Evolutionary conservation across 495 filamentous ascomycete species (phyloP).

Genomic region (Rostrohypoxylon terebratum): DNA sequence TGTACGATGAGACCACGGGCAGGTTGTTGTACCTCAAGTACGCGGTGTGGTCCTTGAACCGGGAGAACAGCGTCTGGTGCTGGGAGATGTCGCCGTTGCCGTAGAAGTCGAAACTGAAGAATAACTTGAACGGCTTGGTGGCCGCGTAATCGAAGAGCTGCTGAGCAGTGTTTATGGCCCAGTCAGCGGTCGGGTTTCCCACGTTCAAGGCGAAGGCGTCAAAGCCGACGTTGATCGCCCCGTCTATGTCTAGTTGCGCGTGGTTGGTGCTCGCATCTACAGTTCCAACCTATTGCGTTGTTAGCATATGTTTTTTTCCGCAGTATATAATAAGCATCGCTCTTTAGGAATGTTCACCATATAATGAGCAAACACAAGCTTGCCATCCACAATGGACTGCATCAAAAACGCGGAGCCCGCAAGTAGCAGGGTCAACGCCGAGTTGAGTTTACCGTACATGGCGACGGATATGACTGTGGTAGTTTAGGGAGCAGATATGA

Average conservation of each 20-base stretch:
- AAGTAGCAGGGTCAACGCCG: constrained; percentile 24
- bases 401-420: constrained; percentile 29
- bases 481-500: not conserved
- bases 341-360: constrained; percentile 30
- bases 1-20: constrained; percentile 51
- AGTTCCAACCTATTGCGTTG: constrained; percentile 45
- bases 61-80: constrained; percentile 45
- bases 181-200: constrained; percentile 41
- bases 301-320: not conserved
- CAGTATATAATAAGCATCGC: not conserved
- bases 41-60: constrained; percentile 42
- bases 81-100: constrained; percentile 43
- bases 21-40: constrained; percentile 47
- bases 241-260: constrained; percentile 50
- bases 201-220: constrained; percentile 57
- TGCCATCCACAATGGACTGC: constrained; percentile 34
- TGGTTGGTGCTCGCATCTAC: constrained; percentile 47
- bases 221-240: constrained; percentile 48
- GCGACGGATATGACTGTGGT: not conserved
- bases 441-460: constrained; percentile 34
- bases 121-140: constrained; percentile 51
- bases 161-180: constrained; percentile 46
- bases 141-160: constrained; percentile 51
- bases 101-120: constrained; percentile 57
- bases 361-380: constrained; percentile 47